Base-by-base conservation (phyloP, 441 rosid species). In the Pelargonium fulgidum region DNA sequence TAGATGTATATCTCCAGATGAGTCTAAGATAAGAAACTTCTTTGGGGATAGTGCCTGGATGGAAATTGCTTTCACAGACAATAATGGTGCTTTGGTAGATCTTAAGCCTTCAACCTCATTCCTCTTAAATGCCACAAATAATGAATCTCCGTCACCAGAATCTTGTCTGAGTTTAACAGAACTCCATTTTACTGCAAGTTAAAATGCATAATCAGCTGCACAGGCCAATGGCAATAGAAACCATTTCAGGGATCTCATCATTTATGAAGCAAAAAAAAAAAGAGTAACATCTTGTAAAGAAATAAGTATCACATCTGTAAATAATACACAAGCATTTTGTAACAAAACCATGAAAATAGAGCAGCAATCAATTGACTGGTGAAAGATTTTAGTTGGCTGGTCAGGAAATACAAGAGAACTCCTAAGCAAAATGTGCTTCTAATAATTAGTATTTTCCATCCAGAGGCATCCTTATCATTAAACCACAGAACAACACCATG, bases 1-100 rank as follows among this genome's bases (percentile, higher is more conserved):
- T 47, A 87, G 62, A 73, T 82, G 89, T 64, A 87, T 70, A 75
- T 84, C 84, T 75, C 94, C 91, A 10, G 50, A 36, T 73, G 89
- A 81, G 77, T 87, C 87, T 85, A 87, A 82, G 68, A 88, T 74
- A 74, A 87, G 48, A 68, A 85, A 85, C 71, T 77, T 85, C 63
- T 79, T 84, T 22, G 82, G 65, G 56, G 89, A 87, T 67, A 88
- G 64, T 58, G 85, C 84, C 72, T 85, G 85, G 67, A 88, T 78
- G 24, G 86, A 84, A 75, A 82, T 73, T 7, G 86, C 87, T 83
- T 83, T 90, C 66, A 67, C 36, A 17, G 80, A 67, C 72, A 66
- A 39, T 36, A 67, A 64, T 39, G 74, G 66, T 12, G 41, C 24
- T 62, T 73, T 71, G 4, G 29, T 67, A 80, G 83, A 75, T 72